Evolutionary conservation across 371 early-diverging fungal species (phyloP), one percentile per base, ranked within the genome.

Genomic region (Syncephalastrum contaminatum): DNA sequence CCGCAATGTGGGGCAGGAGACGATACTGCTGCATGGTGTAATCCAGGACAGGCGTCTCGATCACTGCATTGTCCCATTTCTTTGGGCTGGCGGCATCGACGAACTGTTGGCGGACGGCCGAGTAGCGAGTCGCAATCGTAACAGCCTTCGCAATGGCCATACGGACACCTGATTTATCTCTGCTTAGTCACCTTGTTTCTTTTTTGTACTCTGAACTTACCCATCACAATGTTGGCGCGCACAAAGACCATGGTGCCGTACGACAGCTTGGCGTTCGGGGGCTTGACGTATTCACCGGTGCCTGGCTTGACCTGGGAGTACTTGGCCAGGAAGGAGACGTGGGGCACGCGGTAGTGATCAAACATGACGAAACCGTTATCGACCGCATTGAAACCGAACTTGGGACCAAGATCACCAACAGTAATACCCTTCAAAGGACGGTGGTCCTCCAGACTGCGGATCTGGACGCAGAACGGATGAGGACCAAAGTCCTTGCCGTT

Each of bases 341-440:
- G 87, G 13, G 94, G 93, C 27, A 95, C 80, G 39, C 91, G 88
- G 49, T 86, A 87, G 47, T 83, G 80, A 61, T 90, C 80, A 56
- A 94, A 88, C 52, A 87, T 66, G 59, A 92, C 72, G 72, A 86
- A 92, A 24, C 95, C 95, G 63, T 93, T 94, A 72, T 95, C 95
- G 66, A 91, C 83, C 1, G 84, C 67, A 43, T 88, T 86, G 64
- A 84, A 84, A 8, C 96, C 96, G 22, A 91, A 84, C 73, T 95
- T 95, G 27, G 93, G 88, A 2, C 97, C 97, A 59, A 93, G 86
- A 58, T 97, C 96, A 54, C 89, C 93, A 19, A 95, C 89, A 8
- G 87, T 85, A 50, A 97, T 83, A n/a, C 95, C 95, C 3, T 86
- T 77, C 55, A 93, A 55, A 40, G 85, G 84, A 18, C 72, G 77